Evolutionary conservation across 2,329 filamentous ascomycete species (phyloP).

Genomic region (Calonectria hawksworthii): DNA sequence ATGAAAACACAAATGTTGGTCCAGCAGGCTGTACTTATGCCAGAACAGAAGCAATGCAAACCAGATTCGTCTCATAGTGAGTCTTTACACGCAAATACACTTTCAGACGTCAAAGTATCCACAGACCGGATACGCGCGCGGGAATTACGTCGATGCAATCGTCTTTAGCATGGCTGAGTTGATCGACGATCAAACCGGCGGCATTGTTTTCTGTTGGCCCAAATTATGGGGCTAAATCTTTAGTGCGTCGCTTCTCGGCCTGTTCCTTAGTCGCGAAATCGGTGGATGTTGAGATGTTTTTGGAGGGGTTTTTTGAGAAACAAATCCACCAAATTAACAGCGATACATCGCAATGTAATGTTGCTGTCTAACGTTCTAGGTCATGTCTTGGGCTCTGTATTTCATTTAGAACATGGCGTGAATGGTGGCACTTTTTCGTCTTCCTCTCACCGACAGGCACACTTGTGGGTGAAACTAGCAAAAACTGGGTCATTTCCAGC

Average conservation of each 20-base stretch:
- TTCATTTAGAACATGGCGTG: background rate
- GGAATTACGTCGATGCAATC: background rate
- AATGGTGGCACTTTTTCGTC: background rate
- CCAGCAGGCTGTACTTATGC: too few species aligned
- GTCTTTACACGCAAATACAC: background rate
- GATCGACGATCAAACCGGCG: background rate
- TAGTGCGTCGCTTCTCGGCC: background rate
- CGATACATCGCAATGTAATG: background rate
- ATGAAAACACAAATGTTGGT: too few species aligned
- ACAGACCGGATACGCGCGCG: background rate
- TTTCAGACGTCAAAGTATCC: background rate
- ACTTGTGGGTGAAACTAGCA: background rate
- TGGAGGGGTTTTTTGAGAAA: background rate
- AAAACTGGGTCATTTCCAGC: background rate
- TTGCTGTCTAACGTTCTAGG: background rate
- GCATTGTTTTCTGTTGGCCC: background rate
- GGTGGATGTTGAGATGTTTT: background rate
- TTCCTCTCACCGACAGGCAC: background rate
- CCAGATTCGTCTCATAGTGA: background rate
- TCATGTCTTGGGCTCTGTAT: background rate
- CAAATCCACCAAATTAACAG: background rate
- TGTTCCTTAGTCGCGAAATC: background rate
- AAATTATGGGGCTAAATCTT: background rate
- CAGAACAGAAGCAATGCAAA: background rate
- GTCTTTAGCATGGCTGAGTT: background rate